Base-by-base conservation (phyloP, 495 filamentous ascomycete species). In the Podospora conica region DNA sequence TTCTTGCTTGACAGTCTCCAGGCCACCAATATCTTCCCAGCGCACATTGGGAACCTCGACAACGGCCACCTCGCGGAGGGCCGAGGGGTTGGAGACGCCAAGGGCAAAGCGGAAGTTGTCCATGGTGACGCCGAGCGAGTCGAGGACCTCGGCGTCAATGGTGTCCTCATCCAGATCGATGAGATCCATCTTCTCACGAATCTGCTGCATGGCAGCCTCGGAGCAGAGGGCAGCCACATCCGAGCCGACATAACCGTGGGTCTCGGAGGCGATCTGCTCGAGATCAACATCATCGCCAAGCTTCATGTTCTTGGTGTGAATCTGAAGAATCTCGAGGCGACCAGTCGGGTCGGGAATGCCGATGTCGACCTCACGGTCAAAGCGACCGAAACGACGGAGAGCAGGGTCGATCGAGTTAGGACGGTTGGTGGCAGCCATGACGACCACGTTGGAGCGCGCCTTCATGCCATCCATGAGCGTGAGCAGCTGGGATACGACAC, bases 291-390 rank as follows among this genome's bases (percentile, higher is more conserved):
- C 95, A 56, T 97, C 96, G 58, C 82, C 92, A 28, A 98, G 87
- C 85, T 98, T 98, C 95, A 98, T 98, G 87, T 98, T 98, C 88
- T 98, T 98, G 71, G 96, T 98, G 83, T 98, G 95, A 69, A 98
- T 98, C 79, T 93, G 90, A 58, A 98, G 87, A 76, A 98, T 97
- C 83, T 98, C 95, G 55, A 98, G 90, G 86, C 96, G 95, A 68
- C 95, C 95, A 74, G 95, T 98, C 61, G 96, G 95, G 80, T 98
- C 94, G 33, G 94, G 94, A 68, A 98, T 97, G 69, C 94, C 93
- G 71, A 98, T 97, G 74, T 98, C 94, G 66, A 98, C 94, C 77
- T 98, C 94, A 78, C 94, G 95, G 78, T 97, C 94, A 83, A 98
- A 98, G 79, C 94, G 95, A 58, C 95, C 95, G 74, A 96, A 97